These are phyloP conservation scores for Colletotrichum sidae DNA, from an alignment of 2,329 filamentous ascomycete species.

Conservation along the genomic window DNA sequence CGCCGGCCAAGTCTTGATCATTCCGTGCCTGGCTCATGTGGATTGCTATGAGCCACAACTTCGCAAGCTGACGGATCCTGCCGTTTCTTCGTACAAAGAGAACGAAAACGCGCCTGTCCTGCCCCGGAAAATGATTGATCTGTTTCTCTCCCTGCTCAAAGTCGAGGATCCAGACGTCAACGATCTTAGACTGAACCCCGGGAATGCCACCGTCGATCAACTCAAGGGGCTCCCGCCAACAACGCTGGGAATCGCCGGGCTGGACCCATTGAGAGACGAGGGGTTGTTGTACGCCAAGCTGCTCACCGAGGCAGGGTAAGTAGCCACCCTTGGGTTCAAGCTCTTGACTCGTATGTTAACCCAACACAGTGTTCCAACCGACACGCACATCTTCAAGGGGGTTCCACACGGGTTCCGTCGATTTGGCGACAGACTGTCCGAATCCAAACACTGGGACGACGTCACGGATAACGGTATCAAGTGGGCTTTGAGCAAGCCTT, in stretches of 20 bases:
- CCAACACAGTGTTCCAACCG: slow-evolving; percentile 56
- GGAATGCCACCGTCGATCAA: slow-evolving; percentile 43
- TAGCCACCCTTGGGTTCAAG: background rate
- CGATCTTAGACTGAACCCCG: slow-evolving; percentile 55
- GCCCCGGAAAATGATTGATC: slow-evolving; percentile 50
- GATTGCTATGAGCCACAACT: slow-evolving; percentile 46
- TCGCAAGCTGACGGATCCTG: slow-evolving; percentile 49
- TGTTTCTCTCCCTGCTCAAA: slow-evolving; percentile 45
- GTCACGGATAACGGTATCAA: slow-evolving; percentile 55
- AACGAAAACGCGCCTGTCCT: slow-evolving; percentile 63
- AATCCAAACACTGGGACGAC: slow-evolving; percentile 54
- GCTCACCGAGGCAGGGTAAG: slow-evolving; percentile 57
- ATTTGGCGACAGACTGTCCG: slow-evolving; percentile 53
- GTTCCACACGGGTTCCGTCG: slow-evolving; percentile 63
- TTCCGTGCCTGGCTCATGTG: slow-evolving; percentile 55
- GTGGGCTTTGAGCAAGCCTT: slow-evolving; percentile 53
- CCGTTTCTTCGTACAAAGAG: slow-evolving; percentile 57
- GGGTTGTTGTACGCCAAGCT: slow-evolving; percentile 58
- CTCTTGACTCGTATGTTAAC: background rate
- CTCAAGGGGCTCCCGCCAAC: slow-evolving; percentile 57
- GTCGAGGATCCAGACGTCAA: slow-evolving; percentile 40
- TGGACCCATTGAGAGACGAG: slow-evolving; percentile 62
- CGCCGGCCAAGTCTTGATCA: slow-evolving; percentile 64
- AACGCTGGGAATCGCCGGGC: slow-evolving; percentile 57
- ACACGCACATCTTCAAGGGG: slow-evolving; percentile 61